Percentiles rank a stretch among this genome's conserved stretches.
These are phyloP conservation scores for Allantophomopsis lycopodina DNA, from an alignment of 2,329 filamentous ascomycete genomes.

Conservation along the genomic window DNA sequence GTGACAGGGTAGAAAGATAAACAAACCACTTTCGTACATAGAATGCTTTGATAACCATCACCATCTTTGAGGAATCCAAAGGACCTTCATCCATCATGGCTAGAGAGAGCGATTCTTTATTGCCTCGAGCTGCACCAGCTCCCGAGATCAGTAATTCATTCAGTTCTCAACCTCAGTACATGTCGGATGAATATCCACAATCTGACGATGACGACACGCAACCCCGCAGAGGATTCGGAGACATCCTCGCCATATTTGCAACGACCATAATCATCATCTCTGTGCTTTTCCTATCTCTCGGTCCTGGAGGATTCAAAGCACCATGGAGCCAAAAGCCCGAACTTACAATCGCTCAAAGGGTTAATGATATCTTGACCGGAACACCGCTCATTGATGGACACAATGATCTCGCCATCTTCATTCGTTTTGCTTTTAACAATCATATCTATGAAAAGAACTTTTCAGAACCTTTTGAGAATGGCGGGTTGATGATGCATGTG, in stretches of 20 bases:
- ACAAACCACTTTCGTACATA: neutral
- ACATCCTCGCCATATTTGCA: no score
- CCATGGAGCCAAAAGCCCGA: conserved; percentile 3
- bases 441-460: conserved; percentile 67
- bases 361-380: conserved; percentile 25
- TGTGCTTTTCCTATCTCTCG: no score
- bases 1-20: neutral
- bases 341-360: conserved; percentile 18
- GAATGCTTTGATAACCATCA: neutral
- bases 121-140: conserved; percentile 11
- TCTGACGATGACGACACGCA: no score
- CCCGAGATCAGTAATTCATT: conserved; percentile 11
- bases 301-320: conserved; percentile 1
- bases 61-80: no score
- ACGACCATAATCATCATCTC: no score
- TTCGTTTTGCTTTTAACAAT: conserved; percentile 57
- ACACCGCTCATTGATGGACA: conserved; percentile 65
- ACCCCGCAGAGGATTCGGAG: no score
- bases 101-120: conserved; percentile 15
- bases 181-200: no score
- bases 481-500: conserved; percentile 55
- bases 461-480: conserved; percentile 58
- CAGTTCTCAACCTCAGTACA: no score
- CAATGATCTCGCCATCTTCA: conserved; percentile 68
- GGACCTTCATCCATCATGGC: no score